Base-by-base conservation (phyloP, 176 grass and related monocot species). In the Leersia perrieri region DNA sequence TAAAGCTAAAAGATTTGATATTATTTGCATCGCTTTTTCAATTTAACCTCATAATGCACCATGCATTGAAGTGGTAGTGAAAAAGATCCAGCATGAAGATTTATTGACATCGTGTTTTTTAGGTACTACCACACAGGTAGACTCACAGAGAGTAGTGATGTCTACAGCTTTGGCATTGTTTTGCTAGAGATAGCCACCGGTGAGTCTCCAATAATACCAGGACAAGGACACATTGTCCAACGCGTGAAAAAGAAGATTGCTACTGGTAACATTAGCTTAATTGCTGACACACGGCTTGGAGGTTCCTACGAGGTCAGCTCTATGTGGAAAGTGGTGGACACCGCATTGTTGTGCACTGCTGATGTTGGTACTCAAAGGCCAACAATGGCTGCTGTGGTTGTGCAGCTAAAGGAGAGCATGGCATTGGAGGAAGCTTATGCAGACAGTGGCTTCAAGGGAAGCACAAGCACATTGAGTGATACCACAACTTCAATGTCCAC, bases 131-230 rank as follows among this genome's bases (percentile, higher is more conserved):
- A 75, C 31, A 75, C 73, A 27, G 73, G 73, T 1, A 9, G 73
- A 53, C 51, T 75, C 3, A 11, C 7, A 1, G 51, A 75, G 51
- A 75, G 73, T 12, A 75, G 51, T 2, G 73, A 75, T 60, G 73
- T 75, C 5, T 75, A 75, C 27, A 75, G 73, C 33, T 75, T 75
- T 3, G 51, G 73, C 16, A 33, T 75, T 18, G 79, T 82, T 34
- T 11, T 82, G 7, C 28, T 82, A 9, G 79, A 82, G 66, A 31
- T 82, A 16, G 69, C 57, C 12, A 82, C 79, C 2, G 79, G 79
- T 60, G 79, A 82, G 30, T 25, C 66, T 39, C 33, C 73, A 5
- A 9, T 60, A 38, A 0, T 38, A 3, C n/a, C 32, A 2, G 73
- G 45, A 0, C 45, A 49, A 5, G 15, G 45, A 1, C 45, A 49